Conservation (phyloP, 805 yeast genomes). For the Ogataea dorogensis region DNA sequence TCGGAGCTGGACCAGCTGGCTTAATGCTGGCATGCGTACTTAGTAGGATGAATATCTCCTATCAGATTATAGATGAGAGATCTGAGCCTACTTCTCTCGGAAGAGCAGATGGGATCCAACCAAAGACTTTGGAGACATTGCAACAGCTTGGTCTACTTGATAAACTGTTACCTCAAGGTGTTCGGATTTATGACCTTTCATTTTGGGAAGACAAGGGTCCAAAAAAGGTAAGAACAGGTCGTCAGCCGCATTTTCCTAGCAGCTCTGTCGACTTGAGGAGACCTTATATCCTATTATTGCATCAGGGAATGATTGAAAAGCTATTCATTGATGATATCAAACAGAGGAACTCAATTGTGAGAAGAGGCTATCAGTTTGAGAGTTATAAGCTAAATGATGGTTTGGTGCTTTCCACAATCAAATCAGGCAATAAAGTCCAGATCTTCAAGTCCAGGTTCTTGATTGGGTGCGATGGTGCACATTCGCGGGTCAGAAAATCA, state of each 20-base stretch:
- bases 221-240: conserved; percentile 7
- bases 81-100: conserved; percentile 31
- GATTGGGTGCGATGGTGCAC: conserved; percentile 36
- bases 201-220: conserved; percentile 20
- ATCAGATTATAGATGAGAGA: conserved; percentile 34
- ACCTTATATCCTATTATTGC: conserved; percentile 14
- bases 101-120: conserved; percentile 38
- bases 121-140: conserved; percentile 32
- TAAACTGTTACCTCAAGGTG: conserved; percentile 19
- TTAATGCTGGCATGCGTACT: conserved; percentile 32
- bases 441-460: conserved; percentile 32
- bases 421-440: conserved; percentile 5
- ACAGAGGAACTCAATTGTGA: conserved; percentile 37
- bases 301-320: conserved; percentile 23
- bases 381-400: neutral
- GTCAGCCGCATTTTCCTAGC: conserved; percentile 13
- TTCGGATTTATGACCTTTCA: conserved; percentile 29
- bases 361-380: conserved; percentile 8
- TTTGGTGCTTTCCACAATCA: conserved; percentile 2
- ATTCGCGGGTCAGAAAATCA: conserved; percentile 33
- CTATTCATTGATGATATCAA: conserved; percentile 38
- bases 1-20: conserved; percentile 41
- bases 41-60: conserved; percentile 29
- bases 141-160: conserved; percentile 15
- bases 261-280: conserved; percentile 13